Conservation (phyloP, 352 stramenopile genomes). For the Phytopythium aichiense region DNA sequence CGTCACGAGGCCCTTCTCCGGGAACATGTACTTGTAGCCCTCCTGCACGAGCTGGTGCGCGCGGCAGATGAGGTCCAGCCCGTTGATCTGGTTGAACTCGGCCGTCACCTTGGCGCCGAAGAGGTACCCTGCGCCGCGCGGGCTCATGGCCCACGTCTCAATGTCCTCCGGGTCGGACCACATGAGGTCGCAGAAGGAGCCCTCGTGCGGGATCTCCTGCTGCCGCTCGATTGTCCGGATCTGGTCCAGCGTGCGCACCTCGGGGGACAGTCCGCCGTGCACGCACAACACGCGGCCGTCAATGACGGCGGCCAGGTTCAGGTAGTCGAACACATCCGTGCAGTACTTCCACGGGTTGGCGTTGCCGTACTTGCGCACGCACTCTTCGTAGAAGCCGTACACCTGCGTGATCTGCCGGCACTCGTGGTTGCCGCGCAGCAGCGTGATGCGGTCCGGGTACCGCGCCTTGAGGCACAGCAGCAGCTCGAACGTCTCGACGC, state of each 20-base stretch:
- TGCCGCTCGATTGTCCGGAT: slow-evolving; percentile 96
- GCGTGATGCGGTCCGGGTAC: slow-evolving; percentile 85
- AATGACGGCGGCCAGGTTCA: slow-evolving; percentile 94
- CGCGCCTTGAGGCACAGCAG: slow-evolving; percentile 84
- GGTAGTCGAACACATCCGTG: slow-evolving; percentile 96
- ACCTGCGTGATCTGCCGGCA: slow-evolving; percentile 96
- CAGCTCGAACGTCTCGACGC: slow-evolving; percentile 88
- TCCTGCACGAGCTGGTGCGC: slow-evolving; percentile 89
- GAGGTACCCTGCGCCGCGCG: slow-evolving; percentile 84
- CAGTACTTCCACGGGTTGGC: slow-evolving; percentile 96
- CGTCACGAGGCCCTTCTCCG: slow-evolving; percentile 77
- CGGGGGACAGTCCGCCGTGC: slow-evolving; percentile 94
- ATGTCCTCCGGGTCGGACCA: slow-evolving; percentile 98
- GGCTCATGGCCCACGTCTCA: slow-evolving; percentile 87
- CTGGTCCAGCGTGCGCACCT: slow-evolving; percentile 93
- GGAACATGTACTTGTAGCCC: slow-evolving; percentile 92
- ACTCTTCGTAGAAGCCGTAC: slow-evolving; percentile 98
- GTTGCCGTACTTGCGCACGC: slow-evolving; percentile 96
- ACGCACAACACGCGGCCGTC: slow-evolving; percentile 91
- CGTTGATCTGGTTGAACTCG: slow-evolving; percentile 91
- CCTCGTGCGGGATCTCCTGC: slow-evolving; percentile 94
- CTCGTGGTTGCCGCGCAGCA: slow-evolving; percentile 89
- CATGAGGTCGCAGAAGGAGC: slow-evolving; percentile 97
- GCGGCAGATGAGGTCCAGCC: slow-evolving; percentile 84
- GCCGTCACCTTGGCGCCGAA: slow-evolving; percentile 86